Evolutionary conservation across 2,329 filamentous ascomycete species (phyloP).

Genomic region (Aureobasidium zeae): DNA sequence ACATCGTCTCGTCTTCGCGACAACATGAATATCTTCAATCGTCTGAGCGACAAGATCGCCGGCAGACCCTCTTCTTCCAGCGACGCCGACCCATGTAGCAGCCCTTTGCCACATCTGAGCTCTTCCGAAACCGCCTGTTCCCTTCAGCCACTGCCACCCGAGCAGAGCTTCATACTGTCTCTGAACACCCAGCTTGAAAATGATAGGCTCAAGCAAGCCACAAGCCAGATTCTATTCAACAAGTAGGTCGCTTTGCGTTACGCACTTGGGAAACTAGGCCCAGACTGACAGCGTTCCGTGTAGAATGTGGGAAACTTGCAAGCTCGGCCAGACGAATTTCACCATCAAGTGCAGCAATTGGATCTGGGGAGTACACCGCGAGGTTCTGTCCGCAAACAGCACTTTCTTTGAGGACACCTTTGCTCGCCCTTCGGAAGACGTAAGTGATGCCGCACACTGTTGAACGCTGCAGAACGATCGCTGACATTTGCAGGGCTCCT

Average conservation of each 20-base stretch:
- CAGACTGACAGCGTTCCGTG: background rate
- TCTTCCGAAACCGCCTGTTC: background rate
- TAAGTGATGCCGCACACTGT: background rate
- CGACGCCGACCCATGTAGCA: background rate
- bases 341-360: background rate
- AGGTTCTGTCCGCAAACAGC: slow-evolving; percentile 3
- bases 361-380: background rate
- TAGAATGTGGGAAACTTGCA: slow-evolving; percentile 7
- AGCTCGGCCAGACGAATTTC: background rate
- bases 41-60: slow-evolving; percentile 5
- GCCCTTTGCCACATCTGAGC: background rate
- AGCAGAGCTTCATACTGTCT: background rate
- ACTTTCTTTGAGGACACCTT: slow-evolving; percentile 4
- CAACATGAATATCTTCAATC: background rate
- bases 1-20: too few species aligned
- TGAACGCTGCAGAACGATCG: too few species aligned
- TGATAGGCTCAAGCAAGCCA: background rate
- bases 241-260: background rate
- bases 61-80: slow-evolving; percentile 2
- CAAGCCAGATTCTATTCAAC: background rate
- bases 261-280: background rate
- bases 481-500: slow-evolving; percentile 3
- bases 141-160: background rate
- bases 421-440: background rate
- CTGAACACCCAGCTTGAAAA: background rate